A percentile compares a stretch with the other conserved stretches of the same genome.
Evolutionary conservation across 345 rosid genomes (phyloP).

Genomic region (Clausena lansium): DNA sequence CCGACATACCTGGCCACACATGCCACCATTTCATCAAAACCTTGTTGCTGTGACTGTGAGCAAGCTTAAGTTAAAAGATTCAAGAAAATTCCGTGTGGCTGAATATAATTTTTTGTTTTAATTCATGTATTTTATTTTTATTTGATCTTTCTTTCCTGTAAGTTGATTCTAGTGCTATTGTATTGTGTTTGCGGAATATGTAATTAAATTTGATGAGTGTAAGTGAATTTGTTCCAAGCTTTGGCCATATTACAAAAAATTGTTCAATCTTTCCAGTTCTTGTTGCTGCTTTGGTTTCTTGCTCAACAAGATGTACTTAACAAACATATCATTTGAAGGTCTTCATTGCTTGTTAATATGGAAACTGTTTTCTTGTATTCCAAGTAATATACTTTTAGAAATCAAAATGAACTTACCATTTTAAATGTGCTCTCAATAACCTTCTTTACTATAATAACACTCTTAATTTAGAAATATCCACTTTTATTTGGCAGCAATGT

Average conservation of each 20-base stretch:
- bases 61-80: conserved; percentile 5
- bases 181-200: not conserved
- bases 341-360: not conserved
- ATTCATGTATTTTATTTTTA: not conserved
- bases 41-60: conserved; percentile 26
- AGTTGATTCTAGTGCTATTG: not conserved
- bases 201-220: not conserved
- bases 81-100: not conserved
- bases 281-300: not conserved
- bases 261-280: not conserved
- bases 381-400: not conserved
- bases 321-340: not conserved
- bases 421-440: not conserved
- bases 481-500: too few relatives aligned
- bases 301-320: not conserved
- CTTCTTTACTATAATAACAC: not conserved
- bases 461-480: too few relatives aligned
- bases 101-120: not conserved
- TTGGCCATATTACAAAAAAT: not conserved
- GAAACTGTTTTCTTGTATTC: not conserved
- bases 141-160: not conserved
- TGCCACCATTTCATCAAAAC: conserved; percentile 6
- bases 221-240: not conserved
- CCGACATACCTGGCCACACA: conserved; percentile 56
- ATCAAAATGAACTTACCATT: not conserved